Evolutionary conservation across 140 eudicot genomes (phyloP).

Genomic region (Oenanthe javanica): DNA sequence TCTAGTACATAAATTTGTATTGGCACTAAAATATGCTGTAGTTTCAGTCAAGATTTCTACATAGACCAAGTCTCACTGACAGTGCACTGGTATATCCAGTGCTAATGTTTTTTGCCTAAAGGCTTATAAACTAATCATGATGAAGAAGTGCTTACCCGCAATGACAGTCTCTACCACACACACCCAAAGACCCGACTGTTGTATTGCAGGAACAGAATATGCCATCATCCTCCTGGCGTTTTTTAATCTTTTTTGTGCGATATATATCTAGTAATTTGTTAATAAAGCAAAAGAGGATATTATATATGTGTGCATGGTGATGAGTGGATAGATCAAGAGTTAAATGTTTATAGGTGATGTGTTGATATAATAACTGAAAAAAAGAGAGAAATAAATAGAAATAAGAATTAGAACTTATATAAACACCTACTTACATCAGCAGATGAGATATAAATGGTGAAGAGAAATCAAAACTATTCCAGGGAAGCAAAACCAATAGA

Average conservation of each 20-base stretch:
- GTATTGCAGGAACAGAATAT: constrained; percentile 88
- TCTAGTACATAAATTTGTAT: neutral
- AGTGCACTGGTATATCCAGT: neutral
- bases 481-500: neutral
- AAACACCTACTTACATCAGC: neutral
- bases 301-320: neutral
- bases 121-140: neutral
- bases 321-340: neutral
- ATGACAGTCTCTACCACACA: constrained; percentile 92
- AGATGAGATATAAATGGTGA: neutral
- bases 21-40: neutral
- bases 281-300: constrained; percentile 21
- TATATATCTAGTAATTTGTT: constrained; percentile 63
- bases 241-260: constrained; percentile 64
- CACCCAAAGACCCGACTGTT: constrained; percentile 58
- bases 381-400: neutral
- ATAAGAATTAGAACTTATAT: neutral
- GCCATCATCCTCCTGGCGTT: constrained; percentile 90
- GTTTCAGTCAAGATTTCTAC: neutral
- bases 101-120: neutral
- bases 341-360: neutral
- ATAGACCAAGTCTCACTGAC: neutral
- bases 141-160: constrained; percentile 63
- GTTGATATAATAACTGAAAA: neutral
- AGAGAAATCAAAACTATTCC: neutral